Percentiles rank a stretch among this genome's conserved stretches.
phyloP scores from a whole-genome alignment of 164 flowering plant species.

The Magnolia sinica region DNA sequence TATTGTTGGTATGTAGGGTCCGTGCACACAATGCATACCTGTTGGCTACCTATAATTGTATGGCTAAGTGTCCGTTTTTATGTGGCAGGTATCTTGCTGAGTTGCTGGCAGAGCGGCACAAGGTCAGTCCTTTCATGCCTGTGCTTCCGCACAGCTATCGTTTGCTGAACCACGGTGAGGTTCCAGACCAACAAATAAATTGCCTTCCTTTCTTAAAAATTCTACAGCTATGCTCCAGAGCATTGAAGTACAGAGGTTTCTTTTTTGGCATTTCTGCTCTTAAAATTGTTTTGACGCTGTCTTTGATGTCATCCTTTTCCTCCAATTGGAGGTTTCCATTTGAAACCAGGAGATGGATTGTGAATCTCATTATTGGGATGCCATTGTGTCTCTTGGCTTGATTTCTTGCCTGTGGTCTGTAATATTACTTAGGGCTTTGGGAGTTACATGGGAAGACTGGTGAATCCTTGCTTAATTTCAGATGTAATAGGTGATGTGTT shows the following conservation, averaged over 20 bases:
- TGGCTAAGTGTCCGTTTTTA: background rate
- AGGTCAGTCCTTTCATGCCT: constrained; percentile 73
- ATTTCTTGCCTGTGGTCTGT: background rate
- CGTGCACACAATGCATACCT: too few relatives aligned
- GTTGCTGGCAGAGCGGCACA: constrained; percentile 76
- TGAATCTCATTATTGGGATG: background rate
- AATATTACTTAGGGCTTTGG: too few relatives aligned
- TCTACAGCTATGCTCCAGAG: background rate
- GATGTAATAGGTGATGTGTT: too few relatives aligned
- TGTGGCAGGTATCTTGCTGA: constrained; percentile 76
- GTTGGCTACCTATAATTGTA: too few relatives aligned
- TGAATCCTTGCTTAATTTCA: too few relatives aligned
- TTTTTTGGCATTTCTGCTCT: background rate
- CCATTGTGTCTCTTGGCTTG: background rate
- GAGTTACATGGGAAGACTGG: too few relatives aligned
- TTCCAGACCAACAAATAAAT: constrained; percentile 8
- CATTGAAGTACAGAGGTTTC: background rate
- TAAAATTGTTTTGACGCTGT: background rate
- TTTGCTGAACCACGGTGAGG: constrained; percentile 89
- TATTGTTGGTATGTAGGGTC: too few relatives aligned
- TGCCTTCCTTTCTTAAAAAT: background rate
- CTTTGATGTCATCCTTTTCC: background rate
- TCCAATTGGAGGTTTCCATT: background rate
- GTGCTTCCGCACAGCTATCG: constrained; percentile 72
- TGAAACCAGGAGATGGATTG: background rate